phyloP scores from a whole-genome alignment of 345 rosid species.

The Melastoma malabathricum region DNA sequence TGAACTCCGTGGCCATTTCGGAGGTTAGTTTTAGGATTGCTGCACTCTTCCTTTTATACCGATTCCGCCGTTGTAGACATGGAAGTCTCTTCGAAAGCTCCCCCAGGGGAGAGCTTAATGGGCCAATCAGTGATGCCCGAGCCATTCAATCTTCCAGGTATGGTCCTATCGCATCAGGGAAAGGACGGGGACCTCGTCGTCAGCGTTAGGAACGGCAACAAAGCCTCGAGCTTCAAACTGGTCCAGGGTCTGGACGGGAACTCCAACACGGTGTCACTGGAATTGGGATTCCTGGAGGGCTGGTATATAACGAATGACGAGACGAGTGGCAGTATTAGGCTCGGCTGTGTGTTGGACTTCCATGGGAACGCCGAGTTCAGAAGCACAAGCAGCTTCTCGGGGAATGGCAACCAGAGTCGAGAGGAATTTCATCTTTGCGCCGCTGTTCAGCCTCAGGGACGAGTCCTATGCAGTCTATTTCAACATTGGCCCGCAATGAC shows the following conservation, averaged over 20 bases:
- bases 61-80: constrained; percentile 24
- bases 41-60: no score
- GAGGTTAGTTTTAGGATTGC: constrained; percentile 57
- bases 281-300: constrained; percentile 29
- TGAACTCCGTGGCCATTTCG: constrained; percentile 95
- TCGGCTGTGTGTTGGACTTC: constrained; percentile 31
- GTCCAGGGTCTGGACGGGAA: constrained; percentile 60
- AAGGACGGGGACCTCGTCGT: constrained; percentile 21
- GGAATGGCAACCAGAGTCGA: constrained; percentile 41
- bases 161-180: constrained; percentile 35
- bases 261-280: constrained; percentile 40
- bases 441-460: constrained; percentile 62
- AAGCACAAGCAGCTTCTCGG: constrained; percentile 40
- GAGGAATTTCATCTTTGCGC: constrained; percentile 57
- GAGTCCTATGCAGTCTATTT: constrained; percentile 75
- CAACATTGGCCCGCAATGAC: constrained; percentile 25
- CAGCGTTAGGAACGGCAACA: constrained; percentile 14
- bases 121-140: constrained; percentile 56
- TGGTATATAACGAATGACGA: constrained; percentile 38
- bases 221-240: constrained; percentile 33
- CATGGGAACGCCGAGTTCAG: constrained; percentile 16
- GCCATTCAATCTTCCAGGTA: constrained; percentile 72
- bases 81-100: constrained; percentile 6
- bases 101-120: constrained; percentile 14
- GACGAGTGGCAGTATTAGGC: constrained; percentile 24